Base-by-base conservation (phyloP, 768 basidiomycete species). In the Cystobasidium tubakii region DNA sequence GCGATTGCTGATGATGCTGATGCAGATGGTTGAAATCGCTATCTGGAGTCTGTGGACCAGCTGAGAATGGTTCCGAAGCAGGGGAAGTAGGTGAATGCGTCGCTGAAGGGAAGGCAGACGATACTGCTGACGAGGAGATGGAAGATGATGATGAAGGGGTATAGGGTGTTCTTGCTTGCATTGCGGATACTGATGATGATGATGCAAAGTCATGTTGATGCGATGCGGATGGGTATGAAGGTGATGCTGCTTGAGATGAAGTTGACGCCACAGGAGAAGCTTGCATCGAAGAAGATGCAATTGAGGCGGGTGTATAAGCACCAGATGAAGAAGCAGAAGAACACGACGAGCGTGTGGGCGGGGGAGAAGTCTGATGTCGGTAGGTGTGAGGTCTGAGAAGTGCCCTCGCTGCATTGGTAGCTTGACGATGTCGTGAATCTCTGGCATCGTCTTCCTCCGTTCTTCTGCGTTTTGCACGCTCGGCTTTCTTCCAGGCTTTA, bases 191-290 rank as follows among this genome's bases (percentile, higher is more conserved):
- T 70, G 67, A n/a, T 25, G n/a, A 55, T 67, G 33, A 31, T 55
- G 53, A 10, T 46, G 33, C 3, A 34, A 53, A 53, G 89, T 91
- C 89, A 88, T 90, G 7, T 83, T 92, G 25, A 81, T 83, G 42
- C 57, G 29, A 60, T 60, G 25, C 7, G 13, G 33, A 60, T 27
- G 25, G 17, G 46, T 50, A 86, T 91, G 55, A 74, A 60, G 60
- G 66, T 50, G 73, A 46, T 29, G 69, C 44, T 21, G 33, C 62
- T 6, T 33, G 33, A 43, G 44, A 36, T 53, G 42, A 72, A 2
- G 66, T 46, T 25, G 42, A 42, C 7, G 63, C 43, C 9, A 46
- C 25, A 6, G 63, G 63, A 17, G 63, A 39, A 27, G 43, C 36
- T 27, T 39, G 43, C 63, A 65, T 65, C 39, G 63, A 19, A 21